Percentiles rank a stretch among this genome's conserved stretches.
Conservation (phyloP, 345 rosid species). For the Populus nigra region DNA sequence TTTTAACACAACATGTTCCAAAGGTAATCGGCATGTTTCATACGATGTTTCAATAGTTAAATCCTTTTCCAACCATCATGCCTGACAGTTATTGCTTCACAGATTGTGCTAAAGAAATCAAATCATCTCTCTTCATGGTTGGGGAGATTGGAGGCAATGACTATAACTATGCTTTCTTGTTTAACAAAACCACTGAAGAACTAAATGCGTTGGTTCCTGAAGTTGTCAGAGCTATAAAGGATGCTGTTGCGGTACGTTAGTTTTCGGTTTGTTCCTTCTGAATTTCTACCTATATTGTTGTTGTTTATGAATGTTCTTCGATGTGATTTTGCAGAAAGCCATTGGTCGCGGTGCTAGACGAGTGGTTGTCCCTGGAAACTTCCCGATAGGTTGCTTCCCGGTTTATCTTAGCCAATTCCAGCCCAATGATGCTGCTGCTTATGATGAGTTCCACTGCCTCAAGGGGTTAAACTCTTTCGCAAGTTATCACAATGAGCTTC, state of each 20-base stretch:
- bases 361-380: conserved; percentile 7
- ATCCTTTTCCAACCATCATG: no score
- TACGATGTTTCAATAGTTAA: no score
- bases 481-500: background rate
- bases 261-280: background rate
- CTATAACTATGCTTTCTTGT: background rate
- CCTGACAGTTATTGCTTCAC: no score
- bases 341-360: background rate
- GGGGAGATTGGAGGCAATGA: conserved; percentile 4
- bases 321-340: background rate
- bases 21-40: no score
- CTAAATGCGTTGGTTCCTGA: background rate
- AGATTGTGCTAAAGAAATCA: background rate
- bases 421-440: background rate
- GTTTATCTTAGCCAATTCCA: background rate
- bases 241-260: background rate
- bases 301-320: background rate
- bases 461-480: background rate
- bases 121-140: conserved; percentile 9
- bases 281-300: background rate
- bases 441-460: background rate
- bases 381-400: background rate
- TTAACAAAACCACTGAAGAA: background rate
- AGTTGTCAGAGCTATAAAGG: background rate
- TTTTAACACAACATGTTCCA: no score